Evolutionary conservation across 257 asterid genomes (phyloP), one percentile per base, ranked within the genome.

Genomic region (Marsdenia floribunda): DNA sequence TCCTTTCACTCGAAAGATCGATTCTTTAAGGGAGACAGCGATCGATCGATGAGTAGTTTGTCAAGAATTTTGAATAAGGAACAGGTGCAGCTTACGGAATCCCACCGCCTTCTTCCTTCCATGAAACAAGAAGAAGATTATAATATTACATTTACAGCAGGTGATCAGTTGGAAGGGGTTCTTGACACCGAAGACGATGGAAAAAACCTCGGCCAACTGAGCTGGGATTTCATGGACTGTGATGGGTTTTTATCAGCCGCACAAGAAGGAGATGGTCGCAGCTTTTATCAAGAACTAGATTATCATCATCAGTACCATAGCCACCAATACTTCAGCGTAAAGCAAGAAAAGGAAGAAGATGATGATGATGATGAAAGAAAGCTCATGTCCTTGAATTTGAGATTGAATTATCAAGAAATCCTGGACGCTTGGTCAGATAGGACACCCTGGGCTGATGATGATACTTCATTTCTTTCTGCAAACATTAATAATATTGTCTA

Each of bases 341-440:
- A 65, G 63, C 68, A 54, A 40, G 75, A 70, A 24, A 71, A 70
- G 21, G 65, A n/a, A 10, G 72, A 77, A 18, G 77, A 72, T 5
- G 75, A 68, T 3, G 79, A 68, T 5, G 77, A 72, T 6, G 75
- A 69, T 3, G 79, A 69, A 5, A 69, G 22, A 12, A 74, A 47
- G 54, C 10, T 0, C 1, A 29, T 6, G 68, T 60, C 53, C 52
- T 61, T 74, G 75, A 74, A 79, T 73, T 40, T 79, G 73, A 79
- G 76, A 42, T 79, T 79, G 70, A 79, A 79, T 40, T 74, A 79
- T 74, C 73, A 79, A 52, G 42, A 61, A 5, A 79, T 79, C 24
- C 42, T 74, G 71, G 76, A 74, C 24, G 82, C 73, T 15, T 79
- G 82, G 82, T 61, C 79, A 19, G 68, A 74, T 44, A 47, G 79